These are phyloP conservation scores for Chytriomyces sp. DNA, from an alignment of 192 early-diverging fungal genomes.

Conservation along the genomic window DNA sequence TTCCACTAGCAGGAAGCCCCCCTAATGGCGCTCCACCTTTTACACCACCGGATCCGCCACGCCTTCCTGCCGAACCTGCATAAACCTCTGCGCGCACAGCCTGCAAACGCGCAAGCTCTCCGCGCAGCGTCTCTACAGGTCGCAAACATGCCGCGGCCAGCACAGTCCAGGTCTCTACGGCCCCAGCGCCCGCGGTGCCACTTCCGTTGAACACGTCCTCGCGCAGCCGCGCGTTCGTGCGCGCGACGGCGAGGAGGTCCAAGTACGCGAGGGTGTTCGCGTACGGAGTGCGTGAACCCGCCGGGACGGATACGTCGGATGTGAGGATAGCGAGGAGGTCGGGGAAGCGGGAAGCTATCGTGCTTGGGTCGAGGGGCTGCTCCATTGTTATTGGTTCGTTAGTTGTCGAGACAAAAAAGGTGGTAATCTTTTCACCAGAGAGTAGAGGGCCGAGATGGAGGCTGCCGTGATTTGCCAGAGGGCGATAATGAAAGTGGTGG, in stretches of 20 bases:
- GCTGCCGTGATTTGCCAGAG: not conserved
- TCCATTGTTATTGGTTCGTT: too few species aligned
- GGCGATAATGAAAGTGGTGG: not conserved
- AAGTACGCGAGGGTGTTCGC: not conserved
- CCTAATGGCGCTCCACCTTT: not conserved
- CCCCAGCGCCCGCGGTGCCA: not conserved
- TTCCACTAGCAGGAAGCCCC: not conserved
- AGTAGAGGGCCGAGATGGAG: not conserved
- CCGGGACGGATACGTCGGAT: too few species aligned
- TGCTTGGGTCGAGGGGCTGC: too few species aligned
- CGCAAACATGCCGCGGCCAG: not conserved
- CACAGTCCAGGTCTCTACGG: not conserved
- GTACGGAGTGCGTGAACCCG: too few species aligned
- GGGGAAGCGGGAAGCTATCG: too few species aligned
- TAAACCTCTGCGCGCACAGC: not conserved
- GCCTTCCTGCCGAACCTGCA: too few species aligned
- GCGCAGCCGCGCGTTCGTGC: not conserved
- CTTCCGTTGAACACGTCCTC: not conserved
- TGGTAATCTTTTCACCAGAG: not conserved
- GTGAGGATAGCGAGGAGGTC: too few species aligned
- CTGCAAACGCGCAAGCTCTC: not conserved
- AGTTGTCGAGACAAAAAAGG: not conserved
- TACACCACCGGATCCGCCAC: not conserved
- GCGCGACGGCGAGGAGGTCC: not conserved
- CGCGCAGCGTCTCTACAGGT: not conserved